Evolutionary conservation across 2,329 filamentous ascomycete genomes (phyloP), one percentile per base, ranked within the genome.

Genomic region (Corynespora cassiicola): DNA sequence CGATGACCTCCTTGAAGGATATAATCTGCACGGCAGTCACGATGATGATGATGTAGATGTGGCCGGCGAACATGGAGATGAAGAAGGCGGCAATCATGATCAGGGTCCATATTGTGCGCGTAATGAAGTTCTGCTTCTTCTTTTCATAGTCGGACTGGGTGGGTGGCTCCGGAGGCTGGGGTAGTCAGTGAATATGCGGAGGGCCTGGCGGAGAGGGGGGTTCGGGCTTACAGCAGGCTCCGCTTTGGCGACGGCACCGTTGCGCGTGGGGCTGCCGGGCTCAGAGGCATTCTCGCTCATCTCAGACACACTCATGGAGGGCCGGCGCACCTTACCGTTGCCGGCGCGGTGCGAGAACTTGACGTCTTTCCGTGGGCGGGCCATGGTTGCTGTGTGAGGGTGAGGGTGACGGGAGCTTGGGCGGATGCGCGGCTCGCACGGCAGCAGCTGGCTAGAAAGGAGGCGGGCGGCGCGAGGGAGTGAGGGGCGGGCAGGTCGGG

Each of bases 1-100:
- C 91, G 65, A 99, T 97, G 61, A 99, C 94, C 73, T 99, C 94
- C 76, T 96, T 97, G 82, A 97, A 99, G 39, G 89, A 96, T 57
- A 99, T 81, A 67, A 99, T 92, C 73, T 99, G 94, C 45, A 99
- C 80, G 31, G 87, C 88, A 18, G 94, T 97, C 57, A 96, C 88
- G 65, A 96, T 85, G 59, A 85, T 85, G 66, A 99, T 90, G 68
- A 99, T 88, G 77, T 97, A 99, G 68, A 99, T 90, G 73, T 99
- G 94, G 46, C 94, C 94, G 62, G 91, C 89, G 75, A 96, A 95
- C 71, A 99, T 87, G 51, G 89, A 84, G 40, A 82, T 80, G 72
- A 97, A 96, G 80, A 99, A 99, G 62, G 84, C 81, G 37, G 78
- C 87, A 58, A 99, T 95, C 94, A 99, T 99, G 73, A 96, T 86